Base-by-base conservation (phyloP, 23 red algal species). In the Rhodosorus marinus region DNA sequence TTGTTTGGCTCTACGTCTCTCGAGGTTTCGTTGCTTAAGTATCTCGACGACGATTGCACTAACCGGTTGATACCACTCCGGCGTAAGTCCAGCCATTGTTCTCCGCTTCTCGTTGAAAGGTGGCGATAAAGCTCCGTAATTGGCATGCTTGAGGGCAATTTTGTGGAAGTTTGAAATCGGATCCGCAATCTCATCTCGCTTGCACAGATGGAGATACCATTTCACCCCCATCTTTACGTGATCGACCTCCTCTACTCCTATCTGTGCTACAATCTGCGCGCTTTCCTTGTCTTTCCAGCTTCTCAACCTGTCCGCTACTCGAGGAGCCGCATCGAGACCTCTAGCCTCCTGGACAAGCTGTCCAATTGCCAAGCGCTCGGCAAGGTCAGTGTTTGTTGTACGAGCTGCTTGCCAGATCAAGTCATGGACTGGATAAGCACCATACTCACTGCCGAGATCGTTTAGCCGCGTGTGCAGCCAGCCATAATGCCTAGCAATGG, bases 41-140 rank as follows among this genome's bases (percentile, higher is more conserved):
- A n/a, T n/a, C n/a, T n/a, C n/a, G n/a, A n/a, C n/a, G n/a, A n/a
- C n/a, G n/a, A n/a, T n/a, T n/a, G n/a, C 76, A 9, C 63, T 66
- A 43, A 84, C 68, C 19, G 79, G 67, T 40, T 70, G 5, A 40
- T 84, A 84, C 79, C 79, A 84, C 23, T 84, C 79, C n/a, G 54
- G 55, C 11, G 31, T 33, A 36, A 84, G 55, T 5, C 79, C 79
- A 6, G 79, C 79, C 26, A 24, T 29, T 20, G 29, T 22, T 29
- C 79, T 35, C 25, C 65, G 15, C 34, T 71, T 54, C 20, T 29
- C 57, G 36, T 84, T 74, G 32, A 84, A 84, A n/a, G 79, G 79
- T 33, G 59, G 68, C 5, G 52, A 20, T 47, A 84, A 72, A 3
- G 79, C 79, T 2, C 79, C 79, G 27, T 68, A 60, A 42, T 84